These are phyloP conservation scores for Epichloe scottii DNA, from an alignment of 2,329 filamentous ascomycete genomes.

Conservation along the genomic window DNA sequence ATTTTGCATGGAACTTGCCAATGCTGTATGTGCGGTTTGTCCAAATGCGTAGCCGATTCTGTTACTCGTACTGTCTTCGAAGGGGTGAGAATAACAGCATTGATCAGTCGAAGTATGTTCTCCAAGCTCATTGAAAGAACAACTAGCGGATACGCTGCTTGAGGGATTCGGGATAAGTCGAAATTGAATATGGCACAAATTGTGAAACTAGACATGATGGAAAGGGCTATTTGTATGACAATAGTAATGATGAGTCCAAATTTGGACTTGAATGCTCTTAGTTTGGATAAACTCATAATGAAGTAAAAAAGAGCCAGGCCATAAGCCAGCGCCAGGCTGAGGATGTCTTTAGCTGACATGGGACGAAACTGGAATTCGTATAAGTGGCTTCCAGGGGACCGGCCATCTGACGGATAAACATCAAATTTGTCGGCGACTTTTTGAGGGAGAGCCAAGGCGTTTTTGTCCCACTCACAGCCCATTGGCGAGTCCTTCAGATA, in stretches of 20 bases:
- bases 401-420: constrained; percentile 49
- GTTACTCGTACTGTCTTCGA: constrained; percentile 53
- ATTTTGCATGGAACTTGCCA: constrained; percentile 58
- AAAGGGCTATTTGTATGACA: constrained; percentile 55
- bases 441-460: constrained; percentile 38
- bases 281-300: constrained; percentile 50
- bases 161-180: constrained; percentile 62
- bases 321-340: constrained; percentile 54
- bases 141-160: constrained; percentile 64
- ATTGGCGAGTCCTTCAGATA: constrained; percentile 54
- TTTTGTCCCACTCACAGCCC: constrained; percentile 52
- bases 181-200: constrained; percentile 65
- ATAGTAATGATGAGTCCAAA: constrained; percentile 61
- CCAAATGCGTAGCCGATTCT: constrained; percentile 65
- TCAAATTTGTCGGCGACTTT: constrained; percentile 44
- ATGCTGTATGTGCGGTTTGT: constrained; percentile 55
- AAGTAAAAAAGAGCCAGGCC: constrained; percentile 53
- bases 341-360: constrained; percentile 53
- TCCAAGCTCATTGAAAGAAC: constrained; percentile 65
- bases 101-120: constrained; percentile 68
- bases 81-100: constrained; percentile 60
- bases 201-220: constrained; percentile 68
- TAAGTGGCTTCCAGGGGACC: constrained; percentile 42
- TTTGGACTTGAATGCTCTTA: constrained; percentile 64
- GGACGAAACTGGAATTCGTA: constrained; percentile 73